Conservation (phyloP, 306 rosid species). For the Quercus agrifolia region DNA sequence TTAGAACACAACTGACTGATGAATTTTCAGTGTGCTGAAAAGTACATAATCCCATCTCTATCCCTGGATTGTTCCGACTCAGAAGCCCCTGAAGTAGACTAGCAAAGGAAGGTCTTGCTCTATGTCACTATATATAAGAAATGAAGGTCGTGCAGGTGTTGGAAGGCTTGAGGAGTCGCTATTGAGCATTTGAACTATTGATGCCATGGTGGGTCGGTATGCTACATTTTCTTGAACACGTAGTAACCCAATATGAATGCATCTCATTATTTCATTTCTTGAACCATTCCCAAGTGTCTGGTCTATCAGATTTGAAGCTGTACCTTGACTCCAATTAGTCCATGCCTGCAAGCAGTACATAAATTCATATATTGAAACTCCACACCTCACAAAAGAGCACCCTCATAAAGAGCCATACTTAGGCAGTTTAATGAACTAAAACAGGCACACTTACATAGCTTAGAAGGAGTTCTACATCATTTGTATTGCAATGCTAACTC, state of each 20-base stretch:
- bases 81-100: too few species aligned
- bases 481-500: neutral
- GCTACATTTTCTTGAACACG: too few species aligned
- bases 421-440: too few species aligned
- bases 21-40: too few species aligned
- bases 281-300: neutral
- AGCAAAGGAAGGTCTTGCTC: neutral
- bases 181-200: neutral
- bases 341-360: constrained; percentile 1
- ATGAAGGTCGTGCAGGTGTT: neutral
- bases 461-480: constrained; percentile 5
- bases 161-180: constrained; percentile 8
- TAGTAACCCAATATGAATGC: too few species aligned
- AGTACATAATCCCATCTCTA: too few species aligned
- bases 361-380: neutral
- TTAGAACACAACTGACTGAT: too few species aligned
- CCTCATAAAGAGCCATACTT: too few species aligned
- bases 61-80: too few species aligned
- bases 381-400: neutral
- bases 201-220: neutral
- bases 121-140: neutral
- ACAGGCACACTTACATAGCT: constrained; percentile 3
- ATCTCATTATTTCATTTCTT: neutral
- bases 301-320: neutral
- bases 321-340: constrained; percentile 14